These are phyloP conservation scores for Evansstolkia leycettana DNA, from an alignment of 495 filamentous ascomycete genomes.

Conservation along the genomic window DNA sequence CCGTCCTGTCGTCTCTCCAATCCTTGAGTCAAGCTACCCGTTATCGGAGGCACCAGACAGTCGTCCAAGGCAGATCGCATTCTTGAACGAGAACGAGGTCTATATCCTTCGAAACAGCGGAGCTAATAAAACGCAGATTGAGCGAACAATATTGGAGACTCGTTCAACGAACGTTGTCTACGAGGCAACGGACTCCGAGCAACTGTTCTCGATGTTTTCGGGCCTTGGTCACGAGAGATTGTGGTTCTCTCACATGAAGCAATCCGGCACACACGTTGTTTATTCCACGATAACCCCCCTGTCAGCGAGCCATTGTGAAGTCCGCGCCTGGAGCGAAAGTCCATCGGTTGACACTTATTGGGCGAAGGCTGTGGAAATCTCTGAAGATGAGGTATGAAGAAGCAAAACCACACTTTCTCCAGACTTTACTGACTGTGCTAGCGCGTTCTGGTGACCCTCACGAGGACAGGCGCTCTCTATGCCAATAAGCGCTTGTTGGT, in stretches of 20 bases:
- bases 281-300: constrained; percentile 19
- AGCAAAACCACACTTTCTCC: not conserved
- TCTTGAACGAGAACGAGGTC: constrained; percentile 33
- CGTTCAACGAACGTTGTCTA: constrained; percentile 20
- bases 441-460: constrained; percentile 38
- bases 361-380: constrained; percentile 25
- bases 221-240: constrained; percentile 23
- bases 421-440: constrained; percentile 11
- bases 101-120: constrained; percentile 24
- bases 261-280: constrained; percentile 12
- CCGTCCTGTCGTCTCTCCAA: constrained; percentile 29
- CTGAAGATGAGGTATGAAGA: constrained; percentile 24
- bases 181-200: constrained; percentile 20
- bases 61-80: constrained; percentile 30
- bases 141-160: constrained; percentile 27
- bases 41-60: constrained; percentile 22
- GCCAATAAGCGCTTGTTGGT: constrained; percentile 61
- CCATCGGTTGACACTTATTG: constrained; percentile 29
- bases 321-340: constrained; percentile 17
- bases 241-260: constrained; percentile 28
- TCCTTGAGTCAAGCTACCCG: constrained; percentile 33
- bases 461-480: constrained; percentile 63
- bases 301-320: constrained; percentile 8
- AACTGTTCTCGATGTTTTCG: constrained; percentile 27
- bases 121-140: constrained; percentile 22